These are phyloP conservation scores for Tilletia caries DNA, from an alignment of 1,284 basidiomycete genomes.

Conservation along the genomic window DNA sequence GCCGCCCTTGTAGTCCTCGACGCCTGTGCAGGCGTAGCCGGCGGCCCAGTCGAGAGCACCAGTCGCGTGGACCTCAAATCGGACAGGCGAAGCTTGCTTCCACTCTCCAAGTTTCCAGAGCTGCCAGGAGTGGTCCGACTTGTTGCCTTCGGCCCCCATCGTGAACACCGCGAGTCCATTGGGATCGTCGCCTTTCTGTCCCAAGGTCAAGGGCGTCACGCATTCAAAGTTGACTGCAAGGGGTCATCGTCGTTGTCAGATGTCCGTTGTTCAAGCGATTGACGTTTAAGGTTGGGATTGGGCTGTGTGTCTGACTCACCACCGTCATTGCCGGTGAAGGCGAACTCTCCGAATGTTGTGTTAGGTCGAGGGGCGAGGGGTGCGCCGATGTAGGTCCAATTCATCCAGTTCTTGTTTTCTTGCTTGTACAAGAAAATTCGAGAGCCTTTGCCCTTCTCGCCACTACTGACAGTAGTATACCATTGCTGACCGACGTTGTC, in stretches of 20 bases:
- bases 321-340: slow-evolving; percentile 14
- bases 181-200: slow-evolving; percentile 17
- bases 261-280: too few relatives aligned
- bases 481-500: slow-evolving; percentile 13
- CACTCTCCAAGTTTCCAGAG: slow-evolving; percentile 27
- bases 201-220: background rate
- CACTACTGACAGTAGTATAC: slow-evolving; percentile 20
- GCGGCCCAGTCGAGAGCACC: slow-evolving; percentile 25
- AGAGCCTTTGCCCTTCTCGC: slow-evolving; percentile 21
- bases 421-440: slow-evolving; percentile 25
- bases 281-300: too few relatives aligned
- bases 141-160: slow-evolving; percentile 24
- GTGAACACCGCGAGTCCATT: slow-evolving; percentile 20
- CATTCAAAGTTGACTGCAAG: slow-evolving; percentile 11
- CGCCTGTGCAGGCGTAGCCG: slow-evolving; percentile 26
- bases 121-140: slow-evolving; percentile 19
- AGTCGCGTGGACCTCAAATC: slow-evolving; percentile 20
- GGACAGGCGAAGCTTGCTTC: slow-evolving; percentile 16
- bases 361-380: slow-evolving; percentile 20
- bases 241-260: too few relatives aligned
- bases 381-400: slow-evolving; percentile 24
- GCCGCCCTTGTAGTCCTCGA: slow-evolving; percentile 10
- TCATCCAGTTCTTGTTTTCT: slow-evolving; percentile 19
- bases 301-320: too few relatives aligned
- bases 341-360: slow-evolving; percentile 22